Conservation (phyloP, 106 monocot genomes). For the Apostasia ramifera region DNA sequence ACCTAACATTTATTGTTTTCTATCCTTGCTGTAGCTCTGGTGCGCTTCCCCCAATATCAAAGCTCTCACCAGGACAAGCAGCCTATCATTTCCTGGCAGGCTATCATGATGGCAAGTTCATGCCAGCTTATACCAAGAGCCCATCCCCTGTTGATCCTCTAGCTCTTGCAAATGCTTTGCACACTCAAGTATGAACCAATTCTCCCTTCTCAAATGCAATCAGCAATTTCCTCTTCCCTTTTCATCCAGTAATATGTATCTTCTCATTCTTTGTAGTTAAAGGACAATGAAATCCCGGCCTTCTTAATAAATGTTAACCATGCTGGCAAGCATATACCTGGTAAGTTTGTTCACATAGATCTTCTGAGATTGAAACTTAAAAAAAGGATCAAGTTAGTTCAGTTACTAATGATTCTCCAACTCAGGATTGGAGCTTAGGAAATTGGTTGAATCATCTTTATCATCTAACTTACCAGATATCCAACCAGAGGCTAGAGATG, state of each 20-base stretch:
- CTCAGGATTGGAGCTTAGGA: conserved; percentile 48
- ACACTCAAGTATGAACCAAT: conserved; percentile 25
- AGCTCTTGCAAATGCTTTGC: conserved; percentile 44
- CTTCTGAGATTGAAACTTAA: not conserved
- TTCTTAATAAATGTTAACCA: conserved; percentile 66
- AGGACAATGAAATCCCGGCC: conserved; percentile 40
- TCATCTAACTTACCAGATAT: conserved; percentile 22
- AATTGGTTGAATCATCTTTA: conserved; percentile 31
- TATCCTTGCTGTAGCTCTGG: conserved; percentile 44
- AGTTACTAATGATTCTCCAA: not conserved
- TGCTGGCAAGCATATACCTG: conserved; percentile 51
- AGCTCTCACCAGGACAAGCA: conserved; percentile 77
- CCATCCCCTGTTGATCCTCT: conserved; percentile 59
- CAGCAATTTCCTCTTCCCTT: not conserved
- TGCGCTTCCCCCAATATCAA: conserved; percentile 53
- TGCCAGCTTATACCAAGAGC: conserved; percentile 48
- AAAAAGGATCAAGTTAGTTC: not conserved
- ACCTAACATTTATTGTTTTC: not conserved
- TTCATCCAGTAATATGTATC: not conserved
- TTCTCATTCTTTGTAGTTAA: conserved; percentile 44
- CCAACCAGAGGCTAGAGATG: conserved; percentile 19
- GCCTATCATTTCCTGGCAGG: conserved; percentile 94
- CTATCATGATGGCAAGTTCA: conserved; percentile 84
- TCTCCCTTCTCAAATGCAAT: not conserved
- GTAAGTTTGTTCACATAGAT: conserved; percentile 21